phyloP scores from a whole-genome alignment of 352 stramenopile genomes.

The Globisporangium paroecandrum region DNA sequence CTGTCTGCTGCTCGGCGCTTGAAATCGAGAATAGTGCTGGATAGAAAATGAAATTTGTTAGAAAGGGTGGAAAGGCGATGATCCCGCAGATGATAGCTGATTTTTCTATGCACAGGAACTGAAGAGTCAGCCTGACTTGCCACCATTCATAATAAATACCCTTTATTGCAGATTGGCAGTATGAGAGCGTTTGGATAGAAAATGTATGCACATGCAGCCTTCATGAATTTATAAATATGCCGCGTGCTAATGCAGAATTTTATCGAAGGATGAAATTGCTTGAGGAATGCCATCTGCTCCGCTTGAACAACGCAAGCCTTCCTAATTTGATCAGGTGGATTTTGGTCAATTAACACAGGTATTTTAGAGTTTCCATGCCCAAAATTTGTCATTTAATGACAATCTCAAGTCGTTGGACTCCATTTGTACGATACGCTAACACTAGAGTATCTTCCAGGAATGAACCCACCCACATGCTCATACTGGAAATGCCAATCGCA shows the following conservation, averaged over 20 bases:
- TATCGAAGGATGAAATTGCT: conserved; percentile 5
- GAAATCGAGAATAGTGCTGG: not conserved
- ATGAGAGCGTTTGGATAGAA: not conserved
- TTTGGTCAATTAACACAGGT: not conserved
- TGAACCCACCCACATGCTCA: not conserved
- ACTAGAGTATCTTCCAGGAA: not conserved
- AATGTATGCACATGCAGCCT: not conserved
- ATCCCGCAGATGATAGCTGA: not conserved
- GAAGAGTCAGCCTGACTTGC: conserved; percentile 3
- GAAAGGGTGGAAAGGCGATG: not conserved
- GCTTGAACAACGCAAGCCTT: not conserved
- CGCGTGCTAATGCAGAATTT: not conserved
- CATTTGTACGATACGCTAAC: too few relatives aligned
- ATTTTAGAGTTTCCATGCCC: too few relatives aligned
- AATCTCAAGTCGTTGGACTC: too few relatives aligned
- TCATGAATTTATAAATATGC: not conserved
- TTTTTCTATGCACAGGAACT: conserved; percentile 4
- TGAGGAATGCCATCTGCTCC: conserved; percentile 9
- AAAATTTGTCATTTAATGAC: too few relatives aligned
- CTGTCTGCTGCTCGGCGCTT: not conserved
- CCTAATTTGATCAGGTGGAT: not conserved
- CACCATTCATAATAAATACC: not conserved
- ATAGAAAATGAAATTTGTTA: not conserved
- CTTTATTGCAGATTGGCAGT: not conserved
- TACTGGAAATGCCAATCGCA: not conserved